These are phyloP conservation scores for Lactuca saligna DNA, from an alignment of 129 eudicot genomes.

Conservation along the genomic window DNA sequence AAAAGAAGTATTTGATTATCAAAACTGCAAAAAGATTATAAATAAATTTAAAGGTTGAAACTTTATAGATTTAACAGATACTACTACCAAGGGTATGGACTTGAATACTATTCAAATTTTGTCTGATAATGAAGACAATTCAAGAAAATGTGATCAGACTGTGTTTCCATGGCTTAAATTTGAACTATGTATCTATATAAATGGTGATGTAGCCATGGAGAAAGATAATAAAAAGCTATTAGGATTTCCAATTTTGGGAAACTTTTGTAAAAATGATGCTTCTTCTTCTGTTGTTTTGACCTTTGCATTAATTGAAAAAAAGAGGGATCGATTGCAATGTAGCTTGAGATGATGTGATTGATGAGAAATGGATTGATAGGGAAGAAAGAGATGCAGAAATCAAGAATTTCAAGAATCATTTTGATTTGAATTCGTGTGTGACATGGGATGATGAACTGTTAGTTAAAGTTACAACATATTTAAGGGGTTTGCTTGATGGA, in stretches of 20 bases:
- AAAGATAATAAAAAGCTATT: neutral
- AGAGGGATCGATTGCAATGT: conserved; percentile 40
- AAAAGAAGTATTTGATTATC: conserved; percentile 14
- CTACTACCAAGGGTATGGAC: conserved; percentile 42
- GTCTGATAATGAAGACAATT: conserved; percentile 23
- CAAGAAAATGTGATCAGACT: neutral
- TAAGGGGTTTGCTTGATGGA: too few relatives aligned
- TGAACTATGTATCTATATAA: conserved; percentile 27
- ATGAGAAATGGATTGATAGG: conserved; percentile 16
- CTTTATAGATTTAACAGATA: conserved; percentile 29
- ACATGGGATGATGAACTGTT: conserved; percentile 48
- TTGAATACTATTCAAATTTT: conserved; percentile 47
- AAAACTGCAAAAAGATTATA: too few relatives aligned
- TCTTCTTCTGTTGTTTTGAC: conserved; percentile 29
- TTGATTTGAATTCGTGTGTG: conserved; percentile 63
- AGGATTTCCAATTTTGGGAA: conserved; percentile 57
- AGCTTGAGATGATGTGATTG: neutral
- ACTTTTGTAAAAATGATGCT: conserved; percentile 31
- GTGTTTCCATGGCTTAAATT: conserved; percentile 62
- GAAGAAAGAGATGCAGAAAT: conserved; percentile 22
- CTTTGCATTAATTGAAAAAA: conserved; percentile 28
- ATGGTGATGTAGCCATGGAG: conserved; percentile 34
- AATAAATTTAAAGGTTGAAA: conserved; percentile 18
- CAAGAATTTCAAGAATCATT: conserved; percentile 29
- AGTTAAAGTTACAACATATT: neutral